phyloP scores from a whole-genome alignment of 1,284 basidiomycete species.

The Ceratobasidium sp. region DNA sequence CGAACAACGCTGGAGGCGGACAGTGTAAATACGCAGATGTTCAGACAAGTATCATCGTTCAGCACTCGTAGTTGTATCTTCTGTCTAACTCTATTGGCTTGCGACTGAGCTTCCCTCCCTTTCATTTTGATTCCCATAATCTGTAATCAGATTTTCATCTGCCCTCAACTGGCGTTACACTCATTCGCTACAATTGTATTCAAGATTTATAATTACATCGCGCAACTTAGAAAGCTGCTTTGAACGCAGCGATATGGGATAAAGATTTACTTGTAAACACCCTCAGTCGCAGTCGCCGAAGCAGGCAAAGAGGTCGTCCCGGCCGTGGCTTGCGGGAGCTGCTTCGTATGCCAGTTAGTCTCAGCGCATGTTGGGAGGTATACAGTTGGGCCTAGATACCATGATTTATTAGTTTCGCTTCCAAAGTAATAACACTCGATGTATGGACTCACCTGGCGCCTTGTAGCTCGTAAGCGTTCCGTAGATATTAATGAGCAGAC shows the following conservation, averaged over 20 bases:
- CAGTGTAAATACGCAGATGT: constrained; percentile 13
- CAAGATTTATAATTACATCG: background rate
- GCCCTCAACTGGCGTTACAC: background rate
- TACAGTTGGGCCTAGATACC: background rate
- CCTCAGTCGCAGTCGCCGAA: background rate
- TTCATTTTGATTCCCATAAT: background rate
- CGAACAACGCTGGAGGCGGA: constrained; percentile 14
- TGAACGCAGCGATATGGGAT: background rate
- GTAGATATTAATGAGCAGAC: constrained; percentile 7
- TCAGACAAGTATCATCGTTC: background rate
- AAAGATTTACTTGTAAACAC: background rate
- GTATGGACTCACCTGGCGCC: background rate
- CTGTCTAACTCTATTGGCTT: too few species aligned
- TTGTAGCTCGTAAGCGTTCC: constrained; percentile 15
- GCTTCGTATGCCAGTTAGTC: constrained; percentile 18
- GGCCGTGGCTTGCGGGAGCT: constrained; percentile 8
- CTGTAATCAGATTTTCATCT: background rate
- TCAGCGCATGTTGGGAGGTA: constrained; percentile 23
- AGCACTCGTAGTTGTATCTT: constrained; percentile 29
- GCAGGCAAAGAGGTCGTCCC: constrained; percentile 13
- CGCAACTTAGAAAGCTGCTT: background rate
- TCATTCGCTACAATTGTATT: background rate
- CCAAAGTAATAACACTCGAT: background rate
- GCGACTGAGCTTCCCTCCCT: background rate
- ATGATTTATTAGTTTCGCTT: background rate